Percentiles rank a stretch among this genome's conserved stretches.
Evolutionary conservation across 2,329 filamentous ascomycete species (phyloP).

Genomic region (Amauroascus verrucosus): DNA sequence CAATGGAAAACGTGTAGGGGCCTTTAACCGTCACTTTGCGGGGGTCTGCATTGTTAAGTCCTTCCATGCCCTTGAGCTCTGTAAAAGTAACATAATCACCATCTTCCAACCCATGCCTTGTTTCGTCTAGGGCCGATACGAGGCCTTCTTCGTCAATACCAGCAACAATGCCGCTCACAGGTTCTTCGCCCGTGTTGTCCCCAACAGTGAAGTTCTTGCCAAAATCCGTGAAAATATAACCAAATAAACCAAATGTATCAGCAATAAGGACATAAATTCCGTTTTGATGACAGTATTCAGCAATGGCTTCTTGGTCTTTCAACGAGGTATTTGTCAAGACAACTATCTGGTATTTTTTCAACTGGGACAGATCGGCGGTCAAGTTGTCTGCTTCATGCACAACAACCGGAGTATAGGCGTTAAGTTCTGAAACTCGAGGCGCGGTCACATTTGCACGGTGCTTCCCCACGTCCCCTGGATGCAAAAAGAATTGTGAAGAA

Average conservation of each 20-base stretch:
- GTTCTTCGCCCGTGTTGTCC: slow-evolving; percentile 83
- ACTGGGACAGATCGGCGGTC: slow-evolving; percentile 63
- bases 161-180: slow-evolving; percentile 77
- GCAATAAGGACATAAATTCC: slow-evolving; percentile 81
- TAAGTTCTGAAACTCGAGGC: slow-evolving; percentile 84
- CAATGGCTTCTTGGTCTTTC: slow-evolving; percentile 69
- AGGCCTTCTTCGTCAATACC: slow-evolving; percentile 80
- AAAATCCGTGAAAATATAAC: slow-evolving; percentile 94
- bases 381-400: slow-evolving; percentile 58
- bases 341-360: slow-evolving; percentile 86
- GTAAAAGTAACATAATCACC: slow-evolving; percentile 93
- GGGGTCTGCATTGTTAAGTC: slow-evolving; percentile 69
- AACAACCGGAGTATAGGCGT: slow-evolving; percentile 86
- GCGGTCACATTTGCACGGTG: slow-evolving; percentile 77
- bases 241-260: slow-evolving; percentile 89
- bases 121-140: slow-evolving; percentile 89
- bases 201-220: slow-evolving; percentile 85
- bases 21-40: slow-evolving; percentile 89
- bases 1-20: slow-evolving; percentile 95
- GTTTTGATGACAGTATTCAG: slow-evolving; percentile 89
- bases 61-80: slow-evolving; percentile 86
- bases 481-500: slow-evolving; percentile 95
- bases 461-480: slow-evolving; percentile 78
- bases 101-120: slow-evolving; percentile 87
- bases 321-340: slow-evolving; percentile 79